phyloP scores from a whole-genome alignment of 1,284 basidiomycete genomes.

The Ceratobasidium sp. region DNA sequence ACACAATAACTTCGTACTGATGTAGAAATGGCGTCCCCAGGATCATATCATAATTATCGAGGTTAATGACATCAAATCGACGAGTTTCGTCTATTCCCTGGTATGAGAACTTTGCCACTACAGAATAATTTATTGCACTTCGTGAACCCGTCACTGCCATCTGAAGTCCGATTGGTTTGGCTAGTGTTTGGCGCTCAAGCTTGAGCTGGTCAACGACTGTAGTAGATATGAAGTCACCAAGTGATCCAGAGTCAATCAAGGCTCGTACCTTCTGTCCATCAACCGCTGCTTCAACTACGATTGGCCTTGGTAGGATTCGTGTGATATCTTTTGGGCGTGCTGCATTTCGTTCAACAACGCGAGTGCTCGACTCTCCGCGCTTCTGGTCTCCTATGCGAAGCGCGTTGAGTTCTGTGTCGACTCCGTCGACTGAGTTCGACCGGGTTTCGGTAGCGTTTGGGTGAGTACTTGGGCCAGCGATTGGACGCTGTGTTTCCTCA shows the following conservation, averaged over 20 bases:
- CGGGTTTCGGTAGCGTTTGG: neutral
- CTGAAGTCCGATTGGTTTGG: slow-evolving; percentile 20
- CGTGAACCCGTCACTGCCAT: slow-evolving; percentile 26
- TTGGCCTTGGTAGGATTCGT: neutral
- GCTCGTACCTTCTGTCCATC: slow-evolving; percentile 49
- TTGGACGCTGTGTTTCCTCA: neutral
- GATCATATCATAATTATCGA: slow-evolving; percentile 48
- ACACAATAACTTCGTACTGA: slow-evolving; percentile 45
- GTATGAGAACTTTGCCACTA: neutral
- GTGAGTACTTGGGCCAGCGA: neutral
- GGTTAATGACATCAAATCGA: slow-evolving; percentile 34
- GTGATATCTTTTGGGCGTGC: neutral
- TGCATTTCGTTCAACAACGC: neutral
- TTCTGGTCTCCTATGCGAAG: neutral
- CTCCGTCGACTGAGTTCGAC: slow-evolving; percentile 41
- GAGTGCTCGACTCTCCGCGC: neutral
- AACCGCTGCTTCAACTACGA: slow-evolving; percentile 46
- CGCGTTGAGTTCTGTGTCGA: neutral
- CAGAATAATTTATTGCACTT: slow-evolving; percentile 9
- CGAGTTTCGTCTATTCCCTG: slow-evolving; percentile 1
- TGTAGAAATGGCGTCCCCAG: slow-evolving; percentile 49
- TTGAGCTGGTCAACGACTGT: slow-evolving; percentile 50
- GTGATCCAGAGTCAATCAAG: slow-evolving; percentile 50
- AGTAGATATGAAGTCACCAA: slow-evolving; percentile 52
- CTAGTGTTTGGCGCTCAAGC: slow-evolving; percentile 42